Conservation (phyloP, 2,329 filamentous ascomycete genomes). For the Aschersonia sp. region DNA sequence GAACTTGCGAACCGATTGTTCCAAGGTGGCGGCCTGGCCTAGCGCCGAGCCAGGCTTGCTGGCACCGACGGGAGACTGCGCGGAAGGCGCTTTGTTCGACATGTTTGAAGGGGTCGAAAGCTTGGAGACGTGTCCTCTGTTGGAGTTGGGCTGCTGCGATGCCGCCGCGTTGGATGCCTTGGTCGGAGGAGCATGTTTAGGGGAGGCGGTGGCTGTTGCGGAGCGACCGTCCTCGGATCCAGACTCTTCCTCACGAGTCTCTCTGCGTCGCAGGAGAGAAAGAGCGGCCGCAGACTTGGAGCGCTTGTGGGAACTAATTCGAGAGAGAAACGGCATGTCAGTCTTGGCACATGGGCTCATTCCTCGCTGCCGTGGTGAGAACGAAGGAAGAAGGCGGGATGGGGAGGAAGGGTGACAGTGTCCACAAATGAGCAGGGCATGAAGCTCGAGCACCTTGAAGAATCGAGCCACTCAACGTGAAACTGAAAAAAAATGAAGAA, state of each 20-base stretch:
- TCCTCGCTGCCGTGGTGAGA: neutral
- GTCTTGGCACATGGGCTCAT: neutral
- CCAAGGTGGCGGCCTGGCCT: constrained; percentile 47
- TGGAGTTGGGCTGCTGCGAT: constrained; percentile 17
- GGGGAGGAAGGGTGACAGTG: neutral
- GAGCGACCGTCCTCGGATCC: constrained; percentile 35
- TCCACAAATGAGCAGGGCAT: neutral
- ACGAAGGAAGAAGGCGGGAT: neutral
- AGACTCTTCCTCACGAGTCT: constrained; percentile 36
- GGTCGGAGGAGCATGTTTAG: constrained; percentile 12
- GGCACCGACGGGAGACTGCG: constrained; percentile 10
- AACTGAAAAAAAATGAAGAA: neutral
- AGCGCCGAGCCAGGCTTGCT: constrained; percentile 15
- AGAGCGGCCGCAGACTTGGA: constrained; percentile 38
- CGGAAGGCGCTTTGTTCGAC: constrained; percentile 26
- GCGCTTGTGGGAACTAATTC: constrained; percentile 28
- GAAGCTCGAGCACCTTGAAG: neutral
- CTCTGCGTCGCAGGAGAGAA: constrained; percentile 38
- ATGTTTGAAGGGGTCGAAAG: constrained; percentile 28
- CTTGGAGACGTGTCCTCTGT: constrained; percentile 29
- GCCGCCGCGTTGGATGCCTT: constrained; percentile 19
- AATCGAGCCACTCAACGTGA: neutral
- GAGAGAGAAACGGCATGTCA: neutral
- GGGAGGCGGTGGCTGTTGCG: constrained; percentile 17
- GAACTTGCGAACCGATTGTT: constrained; percentile 91